These are phyloP conservation scores for Trypanosoma platydactyli DNA, from an alignment of 208 protist genomes.

Conservation along the genomic window DNA sequence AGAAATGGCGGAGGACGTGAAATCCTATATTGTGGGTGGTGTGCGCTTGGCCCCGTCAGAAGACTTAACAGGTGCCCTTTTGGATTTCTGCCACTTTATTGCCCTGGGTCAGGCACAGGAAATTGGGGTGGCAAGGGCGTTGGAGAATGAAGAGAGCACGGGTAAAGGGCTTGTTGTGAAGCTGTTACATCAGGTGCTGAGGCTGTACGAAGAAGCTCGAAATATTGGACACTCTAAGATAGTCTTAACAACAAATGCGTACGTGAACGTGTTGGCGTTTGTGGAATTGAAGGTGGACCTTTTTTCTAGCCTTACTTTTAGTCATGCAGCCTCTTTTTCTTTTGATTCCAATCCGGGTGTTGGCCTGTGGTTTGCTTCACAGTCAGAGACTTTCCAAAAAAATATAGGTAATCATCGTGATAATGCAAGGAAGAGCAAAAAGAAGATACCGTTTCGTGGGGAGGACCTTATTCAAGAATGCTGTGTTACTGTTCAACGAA, in stretches of 20 bases:
- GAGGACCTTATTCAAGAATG: conserved; percentile 43
- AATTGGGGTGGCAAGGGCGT: conserved; percentile 47
- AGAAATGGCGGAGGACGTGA: conserved; percentile 39
- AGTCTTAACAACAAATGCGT: conserved; percentile 30
- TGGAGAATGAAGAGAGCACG: conserved; percentile 42
- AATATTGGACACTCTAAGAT: conserved; percentile 23
- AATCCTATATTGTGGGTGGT: conserved; percentile 37
- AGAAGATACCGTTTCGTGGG: conserved; percentile 38
- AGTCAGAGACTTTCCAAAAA: conserved; percentile 31
- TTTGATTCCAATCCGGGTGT: conserved; percentile 45
- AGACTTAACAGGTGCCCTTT: conserved; percentile 31
- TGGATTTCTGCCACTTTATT: conserved; percentile 39
- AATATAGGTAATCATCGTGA: conserved; percentile 34
- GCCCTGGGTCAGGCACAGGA: conserved; percentile 69
- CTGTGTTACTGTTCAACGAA: conserved; percentile 31
- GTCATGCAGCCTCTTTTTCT: conserved; percentile 40
- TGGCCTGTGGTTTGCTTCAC: conserved; percentile 33
- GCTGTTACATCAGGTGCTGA: conserved; percentile 53
- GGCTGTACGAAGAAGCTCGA: conserved; percentile 47
- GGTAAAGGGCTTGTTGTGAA: conserved; percentile 29
- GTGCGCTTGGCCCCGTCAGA: conserved; percentile 36
- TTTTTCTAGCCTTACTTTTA: conserved; percentile 44
- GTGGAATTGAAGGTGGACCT: conserved; percentile 50
- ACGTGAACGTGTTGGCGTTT: conserved; percentile 34
- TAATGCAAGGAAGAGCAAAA: conserved; percentile 34